Evolutionary conservation across 805 yeast species (phyloP), one percentile per base, ranked within the genome.

Genomic region (Lachancea fermentati): DNA sequence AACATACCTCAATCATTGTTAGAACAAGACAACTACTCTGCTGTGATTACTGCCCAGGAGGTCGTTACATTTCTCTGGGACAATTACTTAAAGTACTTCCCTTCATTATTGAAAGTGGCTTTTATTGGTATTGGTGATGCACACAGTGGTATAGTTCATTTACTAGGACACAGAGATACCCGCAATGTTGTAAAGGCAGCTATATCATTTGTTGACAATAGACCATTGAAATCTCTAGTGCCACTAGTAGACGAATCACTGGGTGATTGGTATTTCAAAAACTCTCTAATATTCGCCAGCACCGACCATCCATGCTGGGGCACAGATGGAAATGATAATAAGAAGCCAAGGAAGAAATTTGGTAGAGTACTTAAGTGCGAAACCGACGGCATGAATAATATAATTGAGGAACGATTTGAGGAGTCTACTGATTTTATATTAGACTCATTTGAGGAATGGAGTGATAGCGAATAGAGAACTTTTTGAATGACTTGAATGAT

Each of bases 91-190:
- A 79, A 82, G 45, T 85, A 81, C 57, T 85, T 88, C 50, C 55
- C 57, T 29, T 74, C 75, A 39, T 76, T 85, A 32, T 67, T 76
- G 33, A 85, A 84, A 48, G 59, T 93, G 24, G 80, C 85, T 1
- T 79, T 91, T 57, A 73, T 89, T 29, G 97, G 97, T 5, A 75
- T 83, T 48, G 98, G 98, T 30, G 95, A 87, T 42, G 79, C 96
- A 0, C 84, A 85, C 54, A 81, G 85, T 32, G 86, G 96, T 2
- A 74, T 89, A 34, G 89, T 91, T 1, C 93, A 89, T 62, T 67
- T 91, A 17, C 75, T 84, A 41, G 96, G 96, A 4, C 95, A 91
- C 57, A 72, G 97, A 43, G 79, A 76, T 29, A 65, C 72, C 8
- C 67, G 79, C 29, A 79, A 76, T 31, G 75, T 79, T 28, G 85